Base-by-base conservation (phyloP, 805 yeast genomes). In the Wickerhamomyces subpelliculosus region DNA sequence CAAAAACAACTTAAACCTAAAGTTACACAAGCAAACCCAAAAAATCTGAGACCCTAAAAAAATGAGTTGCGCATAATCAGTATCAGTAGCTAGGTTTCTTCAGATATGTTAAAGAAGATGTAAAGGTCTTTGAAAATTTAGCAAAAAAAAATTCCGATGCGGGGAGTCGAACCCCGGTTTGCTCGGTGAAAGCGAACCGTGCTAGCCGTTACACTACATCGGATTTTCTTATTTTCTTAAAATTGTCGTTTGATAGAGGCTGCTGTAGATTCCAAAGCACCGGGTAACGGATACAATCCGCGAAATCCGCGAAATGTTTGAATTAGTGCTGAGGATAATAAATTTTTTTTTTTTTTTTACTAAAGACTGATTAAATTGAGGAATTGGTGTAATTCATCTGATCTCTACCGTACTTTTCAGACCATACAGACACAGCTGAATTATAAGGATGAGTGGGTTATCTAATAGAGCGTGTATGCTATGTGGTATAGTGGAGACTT, bases 401-500 rank as follows among this genome's bases (percentile, higher is more conserved):
- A 23, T 8, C 25, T 8, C 25, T 23, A 23, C 25, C 8, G 11
- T 8, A 23, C 25, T n/a, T n/a, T n/a, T n/a, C n/a, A 22, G 30
- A 14, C 18, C 11, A 27, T 8, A 13, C 6, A 25, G 27, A 25
- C 27, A 25, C 27, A 14, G 30, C 7, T n/a, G 30, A 10, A 10
- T 22, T 22, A 10, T 22, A 8, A 22, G 22, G 23, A 35, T 36
- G 39, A 36, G 35, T 21, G 13, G 32, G 13, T 12, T 24, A 21
- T 5, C 22, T 8, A 34, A 42, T 24, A 78, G 98, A 69, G 97
- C 97, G 8, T 90, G 98, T 55, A 85, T 90, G 96, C 74, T 93
- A 41, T 90, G 98, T 63, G 97, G 97, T 4, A 73, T 90, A 38
- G 85, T 90, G 39, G 95, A 86, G 54, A 78, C 95, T 5, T 74